Evolutionary conservation across 163 green algal genomes (phyloP), one percentile per base, ranked within the genome.

Genomic region (Scenedesmus sp.): DNA sequence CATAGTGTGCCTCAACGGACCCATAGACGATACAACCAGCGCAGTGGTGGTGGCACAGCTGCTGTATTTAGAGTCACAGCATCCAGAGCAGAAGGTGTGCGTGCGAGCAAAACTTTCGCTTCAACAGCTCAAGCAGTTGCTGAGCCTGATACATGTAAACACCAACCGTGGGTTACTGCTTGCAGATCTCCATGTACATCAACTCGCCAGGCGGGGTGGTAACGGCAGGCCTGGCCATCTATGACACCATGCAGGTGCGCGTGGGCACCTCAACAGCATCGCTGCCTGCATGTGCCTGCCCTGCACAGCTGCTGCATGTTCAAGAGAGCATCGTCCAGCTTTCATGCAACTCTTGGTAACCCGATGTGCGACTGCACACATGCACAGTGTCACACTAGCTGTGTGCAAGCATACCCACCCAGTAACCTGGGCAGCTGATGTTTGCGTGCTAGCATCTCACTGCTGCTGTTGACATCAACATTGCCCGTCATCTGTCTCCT

Each of bases 131-230:
- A 20, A 2, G 30, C 33, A 59, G 12, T 73, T 43, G 81, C 81
- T 12, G 53, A 83, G 73, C 35, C 24, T 83, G 73, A 49, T 30
- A 35, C n/a, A 20, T 33, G 22, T 37, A n/a, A 33, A 13, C 7
- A 42, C 40, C 16, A 81, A 16, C 10, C 15, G 9, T 56, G 73
- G 7, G 22, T 83, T 40, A 22, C 40, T 46, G 37, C 82, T 40
- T 87, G 83, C 94, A 99, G 96, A 97, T 99, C 76, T 94, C 95
- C 70, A 97, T 99, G 96, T 99, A 99, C 95, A 99, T 99, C 91
- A 99, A 99, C 93, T 98, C 95, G 0, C 97, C 97, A 0, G 98
- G 98, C 0, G 98, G 98, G 16, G 93, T 98, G 3, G 98, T 99
- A 43, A 99, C 97, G 7, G 94, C 98, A 7, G 98, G 98, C 2